A percentile compares a stretch with the other conserved stretches of the same genome.
Conservation (phyloP, 2,329 filamentous ascomycete species). For the Colletotrichum sidae region DNA sequence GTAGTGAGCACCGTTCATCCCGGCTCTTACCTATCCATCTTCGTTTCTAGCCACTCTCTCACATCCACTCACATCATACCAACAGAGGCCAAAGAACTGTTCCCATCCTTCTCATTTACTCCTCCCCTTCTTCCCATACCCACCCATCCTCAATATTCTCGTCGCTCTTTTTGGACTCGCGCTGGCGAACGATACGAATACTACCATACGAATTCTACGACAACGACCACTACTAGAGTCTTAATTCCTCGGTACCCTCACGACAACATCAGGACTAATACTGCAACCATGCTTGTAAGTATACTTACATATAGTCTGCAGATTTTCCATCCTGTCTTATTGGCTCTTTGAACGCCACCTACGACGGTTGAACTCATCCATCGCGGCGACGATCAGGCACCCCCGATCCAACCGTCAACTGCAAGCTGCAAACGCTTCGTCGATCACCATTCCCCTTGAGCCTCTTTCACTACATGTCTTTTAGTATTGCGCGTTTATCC, state of each 20-base stretch:
- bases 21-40: conserved; percentile 18
- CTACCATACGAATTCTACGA: conserved; percentile 17
- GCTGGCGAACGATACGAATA: conserved; percentile 16
- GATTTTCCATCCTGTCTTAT: conserved; percentile 20
- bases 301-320: not conserved
- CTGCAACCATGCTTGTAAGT: conserved; percentile 34
- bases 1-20: conserved; percentile 18
- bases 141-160: conserved; percentile 17
- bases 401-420: conserved; percentile 15
- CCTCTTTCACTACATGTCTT: not conserved
- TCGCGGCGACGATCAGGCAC: conserved; percentile 16
- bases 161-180: conserved; percentile 27
- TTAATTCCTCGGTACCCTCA: conserved; percentile 1
- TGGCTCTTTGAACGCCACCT: conserved; percentile 11
- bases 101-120: conserved; percentile 15
- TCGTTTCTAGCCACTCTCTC: conserved; percentile 39
- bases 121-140: conserved; percentile 14
- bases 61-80: not conserved
- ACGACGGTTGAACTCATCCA: conserved; percentile 2
- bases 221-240: not conserved
- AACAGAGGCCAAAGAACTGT: conserved; percentile 11
- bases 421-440: conserved; percentile 15
- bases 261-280: conserved; percentile 12
- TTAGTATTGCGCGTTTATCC: too few species aligned
- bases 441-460: conserved; percentile 9